Percentiles rank a stretch among this genome's conserved stretches.
Evolutionary conservation across 768 basidiomycete genomes (phyloP).

Genomic region (Hypholoma sublateritium): DNA sequence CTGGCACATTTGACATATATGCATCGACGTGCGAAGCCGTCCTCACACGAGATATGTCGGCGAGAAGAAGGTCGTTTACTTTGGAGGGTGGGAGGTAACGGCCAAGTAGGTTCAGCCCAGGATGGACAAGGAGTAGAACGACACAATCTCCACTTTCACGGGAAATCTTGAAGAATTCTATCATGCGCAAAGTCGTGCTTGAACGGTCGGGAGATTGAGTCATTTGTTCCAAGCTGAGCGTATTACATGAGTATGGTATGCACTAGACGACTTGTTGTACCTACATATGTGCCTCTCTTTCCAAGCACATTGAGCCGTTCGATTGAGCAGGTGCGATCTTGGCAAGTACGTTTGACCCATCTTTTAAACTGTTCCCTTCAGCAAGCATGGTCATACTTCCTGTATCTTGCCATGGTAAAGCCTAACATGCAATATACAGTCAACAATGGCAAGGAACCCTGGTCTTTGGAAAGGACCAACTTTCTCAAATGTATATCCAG

Average conservation of each 20-base stretch:
- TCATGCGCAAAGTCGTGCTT: slow-evolving; percentile 52
- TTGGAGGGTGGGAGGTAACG: slow-evolving; percentile 69
- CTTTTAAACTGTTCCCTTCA: slow-evolving; percentile 69
- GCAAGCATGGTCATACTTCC: slow-evolving; percentile 70
- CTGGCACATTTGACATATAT: slow-evolving; percentile 48
- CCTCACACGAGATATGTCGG: slow-evolving; percentile 47
- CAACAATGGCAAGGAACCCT: neutral
- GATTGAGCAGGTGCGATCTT: slow-evolving; percentile 75
- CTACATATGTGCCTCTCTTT: slow-evolving; percentile 73
- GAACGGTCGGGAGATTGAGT: slow-evolving; percentile 48
- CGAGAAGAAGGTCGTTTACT: slow-evolving; percentile 65
- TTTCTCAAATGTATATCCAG: slow-evolving; percentile 73
- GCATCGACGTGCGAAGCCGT: slow-evolving; percentile 47
- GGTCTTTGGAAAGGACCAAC: slow-evolving; percentile 25
- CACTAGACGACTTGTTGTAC: slow-evolving; percentile 21
- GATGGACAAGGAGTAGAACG: slow-evolving; percentile 70
- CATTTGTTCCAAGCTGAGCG: slow-evolving; percentile 51
- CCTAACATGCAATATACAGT: slow-evolving; percentile 34
- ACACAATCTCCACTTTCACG: slow-evolving; percentile 64
- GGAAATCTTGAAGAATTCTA: slow-evolving; percentile 70
- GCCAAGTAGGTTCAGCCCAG: slow-evolving; percentile 66
- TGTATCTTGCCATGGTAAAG: slow-evolving; percentile 67
- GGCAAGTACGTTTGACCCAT: slow-evolving; percentile 65
- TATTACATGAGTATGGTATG: neutral
- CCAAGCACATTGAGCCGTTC: slow-evolving; percentile 70